Base-by-base conservation (phyloP, 2,329 filamentous ascomycete species). In the Trichoderma lentiforme region DNA sequence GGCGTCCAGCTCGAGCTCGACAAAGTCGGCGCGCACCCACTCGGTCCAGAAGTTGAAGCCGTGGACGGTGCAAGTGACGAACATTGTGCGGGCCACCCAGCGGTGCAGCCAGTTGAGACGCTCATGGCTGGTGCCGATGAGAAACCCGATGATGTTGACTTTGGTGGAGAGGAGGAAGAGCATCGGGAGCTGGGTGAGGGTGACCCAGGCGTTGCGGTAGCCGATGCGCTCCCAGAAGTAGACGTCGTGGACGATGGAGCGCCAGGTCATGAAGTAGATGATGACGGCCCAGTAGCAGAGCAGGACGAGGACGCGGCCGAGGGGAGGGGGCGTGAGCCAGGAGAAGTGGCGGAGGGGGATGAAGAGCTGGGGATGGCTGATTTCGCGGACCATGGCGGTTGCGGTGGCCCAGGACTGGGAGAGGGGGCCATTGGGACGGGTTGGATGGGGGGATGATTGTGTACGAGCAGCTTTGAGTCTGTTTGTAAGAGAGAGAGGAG, bases 71-170 rank as follows among this genome's bases (percentile, higher is more conserved):
- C 88, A 88, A 0, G 89, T 92, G 18, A 93, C 81, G 43, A 93
- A 86, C 82, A 93, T 88, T 70, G 89, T 91, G 72, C 91, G 86
- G 3, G 89, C 90, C 11, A 90, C 88, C 91, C 91, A 93, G 73
- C 91, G 86, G 76, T 93, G 91, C 67, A 93, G 80, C 91, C 91
- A 93, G 78, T 92, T 93, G 72, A 93, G 82, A 9, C 89, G 86
- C 80, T 93, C 91, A 76, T 93, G 89, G 73, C 90, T 89, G 11
- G 87, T 85, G 12, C 91, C 91, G 4, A 87, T 84, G 28, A 93
- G 80, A 68, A 85, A 83, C 1, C 88, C 90, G n/a, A 93, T 81
- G 24, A 89, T 76, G 74, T 84, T 90, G 73, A 86, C 84, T 77
- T 90, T 90, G 74, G 86, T 87, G 30, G 88, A 85, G 15, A 92